phyloP scores from a whole-genome alignment of 176 grass and related monocot genomes.

The Luzula sylvatica region DNA sequence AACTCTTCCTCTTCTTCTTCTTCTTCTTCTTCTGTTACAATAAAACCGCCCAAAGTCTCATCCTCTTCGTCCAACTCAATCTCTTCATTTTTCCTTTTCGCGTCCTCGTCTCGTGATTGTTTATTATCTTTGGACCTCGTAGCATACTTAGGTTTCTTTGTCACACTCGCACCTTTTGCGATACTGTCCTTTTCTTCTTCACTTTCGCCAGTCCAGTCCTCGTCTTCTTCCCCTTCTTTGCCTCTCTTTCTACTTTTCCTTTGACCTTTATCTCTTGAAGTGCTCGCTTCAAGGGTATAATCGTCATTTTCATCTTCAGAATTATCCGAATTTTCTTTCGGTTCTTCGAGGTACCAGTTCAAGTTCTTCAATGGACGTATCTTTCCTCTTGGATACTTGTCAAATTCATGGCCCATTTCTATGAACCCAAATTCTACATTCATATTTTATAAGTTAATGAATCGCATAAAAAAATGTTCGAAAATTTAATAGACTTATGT shows the following conservation, averaged over 20 bases:
- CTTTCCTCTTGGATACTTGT: slow-evolving; percentile 45
- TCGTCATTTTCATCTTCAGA: slow-evolving; percentile 39
- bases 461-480: background rate
- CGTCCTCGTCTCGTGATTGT: slow-evolving; percentile 20
- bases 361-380: slow-evolving; percentile 47
- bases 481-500: too few relatives aligned
- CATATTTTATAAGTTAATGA: background rate
- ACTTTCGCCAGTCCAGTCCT: slow-evolving; percentile 49
- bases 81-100: slow-evolving; percentile 19
- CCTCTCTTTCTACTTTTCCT: slow-evolving; percentile 25
- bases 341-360: slow-evolving; percentile 70
- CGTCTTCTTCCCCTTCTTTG: slow-evolving; percentile 27
- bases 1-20: slow-evolving; percentile 54
- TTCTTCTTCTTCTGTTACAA: slow-evolving; percentile 32
- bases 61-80: slow-evolving; percentile 30
- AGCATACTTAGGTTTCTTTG: slow-evolving; percentile 37
- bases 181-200: slow-evolving; percentile 33
- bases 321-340: background rate
- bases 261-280: slow-evolving; percentile 6
- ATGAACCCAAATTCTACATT: slow-evolving; percentile 78
- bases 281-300: background rate
- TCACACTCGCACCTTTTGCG: slow-evolving; percentile 15
- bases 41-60: slow-evolving; percentile 79
- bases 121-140: slow-evolving; percentile 46
- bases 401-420: slow-evolving; percentile 58